phyloP scores from a whole-genome alignment of 495 filamentous ascomycete species.

The Lophiotrema nucula region DNA sequence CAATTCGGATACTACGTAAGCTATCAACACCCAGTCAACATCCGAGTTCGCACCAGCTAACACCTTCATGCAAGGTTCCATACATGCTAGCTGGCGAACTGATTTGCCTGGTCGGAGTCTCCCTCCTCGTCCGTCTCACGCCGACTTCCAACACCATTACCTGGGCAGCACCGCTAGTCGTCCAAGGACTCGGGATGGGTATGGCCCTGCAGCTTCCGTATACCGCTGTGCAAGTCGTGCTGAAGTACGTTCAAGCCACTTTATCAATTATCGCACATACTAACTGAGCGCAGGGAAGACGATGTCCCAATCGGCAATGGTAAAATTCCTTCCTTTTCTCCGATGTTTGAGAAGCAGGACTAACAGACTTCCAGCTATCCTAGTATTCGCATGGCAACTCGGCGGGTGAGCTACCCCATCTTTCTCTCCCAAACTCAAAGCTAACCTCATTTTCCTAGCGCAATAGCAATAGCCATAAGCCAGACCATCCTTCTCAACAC shows the following conservation, averaged over 20 bases:
- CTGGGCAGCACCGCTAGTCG: slow-evolving; percentile 4
- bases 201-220: slow-evolving; percentile 11
- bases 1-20: slow-evolving; percentile 15
- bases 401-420: neutral
- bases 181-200: slow-evolving; percentile 11
- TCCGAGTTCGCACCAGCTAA: too few relatives aligned
- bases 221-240: slow-evolving; percentile 9
- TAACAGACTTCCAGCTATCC: neutral
- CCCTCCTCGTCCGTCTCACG: slow-evolving; percentile 2
- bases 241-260: neutral
- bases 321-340: neutral
- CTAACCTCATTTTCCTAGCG: neutral
- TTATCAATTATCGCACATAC: neutral
- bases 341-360: neutral
- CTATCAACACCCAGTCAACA: too few relatives aligned
- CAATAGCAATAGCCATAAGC: neutral
- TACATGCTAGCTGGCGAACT: slow-evolving; percentile 46
- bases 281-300: neutral
- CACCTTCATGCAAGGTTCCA: too few relatives aligned
- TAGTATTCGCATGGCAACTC: slow-evolving; percentile 4
- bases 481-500: neutral
- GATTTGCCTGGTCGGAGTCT: slow-evolving; percentile 40
- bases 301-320: slow-evolving; percentile 5
- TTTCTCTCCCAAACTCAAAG: neutral
- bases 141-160: neutral